Evolutionary conservation across 768 basidiomycete species (phyloP).

Genomic region (Mycena filopes): DNA sequence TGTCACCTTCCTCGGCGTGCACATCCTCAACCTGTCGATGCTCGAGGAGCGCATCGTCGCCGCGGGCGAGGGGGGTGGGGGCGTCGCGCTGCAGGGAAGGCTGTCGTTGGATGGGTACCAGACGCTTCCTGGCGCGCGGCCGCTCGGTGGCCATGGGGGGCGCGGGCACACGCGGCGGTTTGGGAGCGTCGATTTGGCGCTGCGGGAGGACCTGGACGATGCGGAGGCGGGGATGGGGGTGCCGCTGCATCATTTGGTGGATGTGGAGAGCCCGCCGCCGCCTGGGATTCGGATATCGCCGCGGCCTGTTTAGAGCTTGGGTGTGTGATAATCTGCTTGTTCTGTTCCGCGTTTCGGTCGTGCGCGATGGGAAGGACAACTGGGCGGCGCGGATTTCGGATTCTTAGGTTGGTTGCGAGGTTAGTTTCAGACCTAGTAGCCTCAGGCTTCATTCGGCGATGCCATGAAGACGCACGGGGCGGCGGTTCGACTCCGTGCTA

Average conservation of each 20-base stretch:
- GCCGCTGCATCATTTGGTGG: slow-evolving; percentile 71
- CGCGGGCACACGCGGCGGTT: slow-evolving; percentile 75
- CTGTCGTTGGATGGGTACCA: slow-evolving; percentile 85
- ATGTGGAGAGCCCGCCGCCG: slow-evolving; percentile 57
- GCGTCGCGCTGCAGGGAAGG: slow-evolving; percentile 79
- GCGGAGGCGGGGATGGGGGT: slow-evolving; percentile 65
- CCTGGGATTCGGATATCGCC: too few species aligned
- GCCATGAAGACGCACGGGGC: too few species aligned
- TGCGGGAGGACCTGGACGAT: slow-evolving; percentile 26
- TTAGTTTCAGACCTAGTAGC: too few species aligned
- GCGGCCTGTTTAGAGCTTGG: too few species aligned
- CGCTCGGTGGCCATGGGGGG: slow-evolving; percentile 43
- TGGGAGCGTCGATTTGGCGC: too few species aligned
- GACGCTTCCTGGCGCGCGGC: slow-evolving; percentile 49
- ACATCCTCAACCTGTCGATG: slow-evolving; percentile 84
- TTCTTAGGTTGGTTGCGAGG: too few species aligned
- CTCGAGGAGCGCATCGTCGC: slow-evolving; percentile 68
- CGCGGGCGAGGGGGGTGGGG: slow-evolving; percentile 79
- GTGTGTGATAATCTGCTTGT: too few species aligned
- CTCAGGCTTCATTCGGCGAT: too few species aligned
- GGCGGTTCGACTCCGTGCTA: too few species aligned
- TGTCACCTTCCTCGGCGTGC: slow-evolving; percentile 97
- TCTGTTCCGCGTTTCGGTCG: too few species aligned
- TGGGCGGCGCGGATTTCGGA: too few species aligned
- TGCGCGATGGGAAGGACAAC: too few species aligned